Base-by-base conservation (phyloP, 257 asterid species). In the Nicotiana otophora region DNA sequence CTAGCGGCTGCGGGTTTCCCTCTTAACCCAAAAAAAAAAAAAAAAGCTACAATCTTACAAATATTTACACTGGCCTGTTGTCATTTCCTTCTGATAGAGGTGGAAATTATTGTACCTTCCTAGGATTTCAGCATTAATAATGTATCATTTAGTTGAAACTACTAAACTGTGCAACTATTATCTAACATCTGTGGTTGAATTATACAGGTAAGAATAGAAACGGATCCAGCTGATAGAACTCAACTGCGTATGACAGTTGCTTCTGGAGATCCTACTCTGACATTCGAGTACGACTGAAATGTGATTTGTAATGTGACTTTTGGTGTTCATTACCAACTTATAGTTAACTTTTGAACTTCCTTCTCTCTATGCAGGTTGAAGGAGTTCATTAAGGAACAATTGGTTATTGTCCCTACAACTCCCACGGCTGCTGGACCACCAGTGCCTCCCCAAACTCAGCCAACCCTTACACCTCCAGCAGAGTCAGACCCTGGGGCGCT, bases 161-260 rank as follows among this genome's bases (percentile, higher is more conserved):
- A 67, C 26, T 16, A 30, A 31, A 67, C 51, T 23, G 31, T 81
- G 26, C 65, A 30, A 62, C 60, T 77, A 17, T 70, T n/a, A 26
- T 19, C 81, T 77, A 75, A 57, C 81, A 26, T 28, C 28, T 75
- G 54, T 81, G 62, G 79, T 46, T 54, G 72, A 53, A 19, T 69
- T 79, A 63, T 84, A 83, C 91, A 95, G 98, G 75, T 90, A 84
- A 91, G 98, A 92, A 89, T 95, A 84, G 98, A 95, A 91, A 95
- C 98, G 19, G 98, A 95, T 88, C 98, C 98, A 67, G 95, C 98
- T 7, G 98, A 95, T 86, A 90, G 98, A 90, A 92, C 98, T 33
- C 98, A 95, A 85, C 82, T 95, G 84, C 97, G 98, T 10, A 90
- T 93, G 93, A 95, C 98, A 3, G 85, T 91, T 85, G 97, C 98